Evolutionary conservation across 169 alveolate species (phyloP).

Genomic region (Miamiensis avidus): DNA sequence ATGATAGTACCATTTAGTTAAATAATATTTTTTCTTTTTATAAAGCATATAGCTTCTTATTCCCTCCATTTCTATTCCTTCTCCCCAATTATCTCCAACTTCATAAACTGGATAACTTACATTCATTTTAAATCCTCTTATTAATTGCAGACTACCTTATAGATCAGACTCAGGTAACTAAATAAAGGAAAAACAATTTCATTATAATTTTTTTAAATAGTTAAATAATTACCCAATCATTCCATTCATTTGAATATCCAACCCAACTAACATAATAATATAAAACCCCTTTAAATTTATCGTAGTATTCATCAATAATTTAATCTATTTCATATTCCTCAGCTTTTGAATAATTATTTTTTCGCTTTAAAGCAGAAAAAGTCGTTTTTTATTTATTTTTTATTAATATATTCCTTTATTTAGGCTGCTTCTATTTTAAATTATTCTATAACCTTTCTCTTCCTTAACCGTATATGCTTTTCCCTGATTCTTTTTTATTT

Average conservation of each 20-base stretch:
- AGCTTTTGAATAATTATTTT: too few species aligned
- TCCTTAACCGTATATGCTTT: too few species aligned
- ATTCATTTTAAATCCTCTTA: not conserved
- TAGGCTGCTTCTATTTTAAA: too few species aligned
- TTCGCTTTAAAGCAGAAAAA: too few species aligned
- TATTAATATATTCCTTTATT: too few species aligned
- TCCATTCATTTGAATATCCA: not conserved
- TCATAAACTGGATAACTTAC: not conserved
- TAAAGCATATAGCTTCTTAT: not conserved
- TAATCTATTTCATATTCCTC: not conserved
- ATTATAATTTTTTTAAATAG: not conserved
- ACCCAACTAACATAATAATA: not conserved
- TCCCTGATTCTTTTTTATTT: too few species aligned
- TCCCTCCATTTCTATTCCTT: not conserved
- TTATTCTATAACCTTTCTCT: too few species aligned
- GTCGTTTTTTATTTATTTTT: too few species aligned
- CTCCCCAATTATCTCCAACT: not conserved
- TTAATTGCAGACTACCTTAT: not conserved
- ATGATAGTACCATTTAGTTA: not conserved
- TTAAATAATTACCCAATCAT: not conserved
- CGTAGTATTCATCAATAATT: not conserved
- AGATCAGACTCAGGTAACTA: not conserved
- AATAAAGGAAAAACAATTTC: too few species aligned
- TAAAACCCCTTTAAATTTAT: too few species aligned
- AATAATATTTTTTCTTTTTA: too few species aligned